These are phyloP conservation scores for Ceratobasidium sp. DNA, from an alignment of 1,284 basidiomycete genomes.

Conservation along the genomic window DNA sequence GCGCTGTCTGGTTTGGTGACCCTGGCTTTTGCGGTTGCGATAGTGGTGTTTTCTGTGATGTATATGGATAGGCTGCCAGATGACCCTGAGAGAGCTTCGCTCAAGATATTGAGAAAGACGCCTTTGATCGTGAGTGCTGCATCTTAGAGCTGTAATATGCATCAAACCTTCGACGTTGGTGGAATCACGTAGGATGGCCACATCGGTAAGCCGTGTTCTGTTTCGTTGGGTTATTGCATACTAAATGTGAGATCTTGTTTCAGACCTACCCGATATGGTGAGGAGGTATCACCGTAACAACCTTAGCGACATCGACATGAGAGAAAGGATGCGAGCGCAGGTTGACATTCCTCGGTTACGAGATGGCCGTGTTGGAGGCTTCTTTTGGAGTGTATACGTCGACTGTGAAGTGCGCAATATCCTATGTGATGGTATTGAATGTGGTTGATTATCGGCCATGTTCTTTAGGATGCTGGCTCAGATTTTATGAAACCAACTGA, in stretches of 20 bases:
- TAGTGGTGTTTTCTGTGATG: slow-evolving; percentile 24
- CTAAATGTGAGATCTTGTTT: not conserved
- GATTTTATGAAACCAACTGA: slow-evolving; percentile 83
- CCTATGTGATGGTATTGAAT: not conserved
- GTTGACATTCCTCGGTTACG: slow-evolving; percentile 88
- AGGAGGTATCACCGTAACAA: slow-evolving; percentile 78
- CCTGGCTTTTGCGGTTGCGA: slow-evolving; percentile 8
- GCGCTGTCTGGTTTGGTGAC: slow-evolving; percentile 36
- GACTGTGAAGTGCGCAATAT: slow-evolving; percentile 59
- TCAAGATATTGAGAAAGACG: slow-evolving; percentile 68
- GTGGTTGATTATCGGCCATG: not conserved
- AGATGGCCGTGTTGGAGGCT: slow-evolving; percentile 84
- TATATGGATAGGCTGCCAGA: slow-evolving; percentile 62
- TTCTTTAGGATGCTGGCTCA: slow-evolving; percentile 56
- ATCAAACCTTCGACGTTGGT: not conserved
- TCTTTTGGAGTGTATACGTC: slow-evolving; percentile 88
- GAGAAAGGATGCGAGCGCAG: slow-evolving; percentile 70
- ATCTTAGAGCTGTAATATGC: not conserved
- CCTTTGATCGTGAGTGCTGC: slow-evolving; percentile 74
- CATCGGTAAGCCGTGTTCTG: slow-evolving; percentile 65
- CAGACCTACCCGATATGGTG: slow-evolving; percentile 78
- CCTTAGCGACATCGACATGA: slow-evolving; percentile 75
- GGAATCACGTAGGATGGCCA: slow-evolving; percentile 73
- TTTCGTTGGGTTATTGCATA: not conserved
- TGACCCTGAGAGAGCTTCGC: slow-evolving; percentile 71